Percentiles rank a stretch among this genome's conserved stretches.
Conservation (phyloP, 441 rosid genomes). For the Aleurites moluccanus region DNA sequence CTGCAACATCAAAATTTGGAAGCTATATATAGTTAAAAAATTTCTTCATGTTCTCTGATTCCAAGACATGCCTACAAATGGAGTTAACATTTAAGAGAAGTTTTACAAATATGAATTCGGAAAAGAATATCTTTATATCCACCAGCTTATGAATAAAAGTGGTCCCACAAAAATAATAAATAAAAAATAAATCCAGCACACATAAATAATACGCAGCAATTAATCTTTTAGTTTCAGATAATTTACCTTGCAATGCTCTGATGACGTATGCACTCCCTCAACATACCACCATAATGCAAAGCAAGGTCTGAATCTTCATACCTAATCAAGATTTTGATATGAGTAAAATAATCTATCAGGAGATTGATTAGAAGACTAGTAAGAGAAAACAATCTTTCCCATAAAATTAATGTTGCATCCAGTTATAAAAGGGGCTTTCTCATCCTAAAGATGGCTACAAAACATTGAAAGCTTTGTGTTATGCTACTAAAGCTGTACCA, state of each 20-base stretch:
- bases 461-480: not conserved
- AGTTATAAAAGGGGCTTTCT: conserved; percentile 2
- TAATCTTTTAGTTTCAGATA: not conserved
- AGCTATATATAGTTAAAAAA: conserved; percentile 86
- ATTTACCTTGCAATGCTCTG: conserved; percentile 81
- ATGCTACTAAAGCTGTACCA: not conserved
- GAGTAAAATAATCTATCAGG: not conserved
- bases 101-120: conserved; percentile 7
- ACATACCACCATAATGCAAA: conserved; percentile 94
- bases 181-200: not conserved
- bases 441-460: not conserved
- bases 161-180: not conserved
- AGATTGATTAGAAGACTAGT: not conserved
- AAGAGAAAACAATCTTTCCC: not conserved
- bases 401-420: not conserved
- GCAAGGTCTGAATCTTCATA: conserved; percentile 85
- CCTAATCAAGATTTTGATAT: conserved; percentile 41
- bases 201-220: not conserved
- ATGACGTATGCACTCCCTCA: conserved; percentile 97
- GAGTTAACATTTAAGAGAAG: not conserved
- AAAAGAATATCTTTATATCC: conserved; percentile 7
- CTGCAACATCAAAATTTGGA: conserved; percentile 94
- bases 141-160: not conserved
- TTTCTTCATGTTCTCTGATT: conserved; percentile 74
- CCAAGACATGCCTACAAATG: conserved; percentile 70